A percentile compares a stretch with the other conserved stretches of the same genome.
Conservation (phyloP, 2,329 filamentous ascomycete genomes). For the Calonectria multiphialidica region DNA sequence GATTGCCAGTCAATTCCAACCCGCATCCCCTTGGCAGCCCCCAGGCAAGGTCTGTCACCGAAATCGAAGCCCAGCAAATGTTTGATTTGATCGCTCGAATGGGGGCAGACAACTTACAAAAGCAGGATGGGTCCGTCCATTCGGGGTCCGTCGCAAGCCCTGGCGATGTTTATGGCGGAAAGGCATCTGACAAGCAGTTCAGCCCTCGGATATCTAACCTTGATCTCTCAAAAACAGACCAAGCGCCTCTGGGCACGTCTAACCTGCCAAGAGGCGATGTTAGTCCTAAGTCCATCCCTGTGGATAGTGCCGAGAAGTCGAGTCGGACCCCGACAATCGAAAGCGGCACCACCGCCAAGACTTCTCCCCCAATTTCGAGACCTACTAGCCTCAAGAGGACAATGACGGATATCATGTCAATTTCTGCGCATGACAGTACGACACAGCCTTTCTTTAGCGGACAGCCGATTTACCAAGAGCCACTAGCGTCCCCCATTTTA, state of each 20-base stretch:
- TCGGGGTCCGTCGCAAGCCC: conserved; percentile 82
- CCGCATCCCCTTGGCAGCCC: conserved; percentile 84
- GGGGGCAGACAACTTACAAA: conserved; percentile 72
- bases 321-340: conserved; percentile 69
- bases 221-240: conserved; percentile 55
- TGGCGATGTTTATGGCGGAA: conserved; percentile 77
- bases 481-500: conserved; percentile 57
- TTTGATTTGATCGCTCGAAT: conserved; percentile 87
- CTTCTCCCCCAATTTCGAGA: conserved; percentile 67
- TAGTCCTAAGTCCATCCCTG: conserved; percentile 29
- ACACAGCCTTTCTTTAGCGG: conserved; percentile 80
- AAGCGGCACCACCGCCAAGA: conserved; percentile 63
- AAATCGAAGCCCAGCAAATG: conserved; percentile 90
- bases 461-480: conserved; percentile 51
- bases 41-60: conserved; percentile 84
- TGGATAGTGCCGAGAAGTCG: conserved; percentile 52
- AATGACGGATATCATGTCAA: conserved; percentile 83
- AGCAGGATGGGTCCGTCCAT: conserved; percentile 55
- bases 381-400: conserved; percentile 84
- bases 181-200: conserved; percentile 90
- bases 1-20: conserved; percentile 76
- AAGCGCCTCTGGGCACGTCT: conserved; percentile 48
- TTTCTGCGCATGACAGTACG: conserved; percentile 83
- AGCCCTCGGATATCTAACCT: conserved; percentile 65
- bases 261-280: conserved; percentile 34